Evolutionary conservation across 805 yeast species (phyloP), one percentile per base, ranked within the genome.

Genomic region (Monosporozyma aerobia): DNA sequence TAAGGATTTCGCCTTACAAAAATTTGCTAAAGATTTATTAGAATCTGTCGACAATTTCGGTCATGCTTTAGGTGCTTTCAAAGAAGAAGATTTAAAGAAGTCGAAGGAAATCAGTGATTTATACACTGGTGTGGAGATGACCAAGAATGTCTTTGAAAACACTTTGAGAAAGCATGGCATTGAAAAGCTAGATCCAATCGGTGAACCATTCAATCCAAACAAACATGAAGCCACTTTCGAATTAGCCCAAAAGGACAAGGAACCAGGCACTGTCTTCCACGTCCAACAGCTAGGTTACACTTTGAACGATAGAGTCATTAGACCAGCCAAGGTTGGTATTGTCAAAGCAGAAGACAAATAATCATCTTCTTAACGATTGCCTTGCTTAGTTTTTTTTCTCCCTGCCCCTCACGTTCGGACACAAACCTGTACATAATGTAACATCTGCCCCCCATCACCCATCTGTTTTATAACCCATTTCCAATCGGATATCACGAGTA

Each of bases 311-410:
- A 80, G 97, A 68, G 96, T 90, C 35, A 77, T 90, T 67, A 81
- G 97, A 73, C 95, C 97, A 33, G 96, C 97, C 54, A 90, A 90
- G 77, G 97, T 90, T 59, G 97, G 97, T 61, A 80, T 90, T 64
- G 97, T 90, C 59, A 87, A 85, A 73, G 80, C 71, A 8, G 52
- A 53, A 16, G 55, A 55, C 51, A 27, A 37, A 29, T 48, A 48
- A 29, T 16, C 22, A 9, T 10, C 10, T 10, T 25, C 19, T 9
- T 27, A 8, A 44, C 13, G 37, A n/a, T 44, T 3, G 13, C 19
- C 25, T 39, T 22, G 16, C 14, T 22, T 23, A n/a, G 10, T n/a
- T 39, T 13, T 39, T 11, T 22, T 5, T 16, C 19, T 8, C 43
- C 16, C 25, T 7, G n/a, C 19, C 41, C 14, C 44, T 27, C 29